These are phyloP conservation scores for Besnoitia besnoiti DNA, from an alignment of 169 alveolate genomes.

Conservation along the genomic window DNA sequence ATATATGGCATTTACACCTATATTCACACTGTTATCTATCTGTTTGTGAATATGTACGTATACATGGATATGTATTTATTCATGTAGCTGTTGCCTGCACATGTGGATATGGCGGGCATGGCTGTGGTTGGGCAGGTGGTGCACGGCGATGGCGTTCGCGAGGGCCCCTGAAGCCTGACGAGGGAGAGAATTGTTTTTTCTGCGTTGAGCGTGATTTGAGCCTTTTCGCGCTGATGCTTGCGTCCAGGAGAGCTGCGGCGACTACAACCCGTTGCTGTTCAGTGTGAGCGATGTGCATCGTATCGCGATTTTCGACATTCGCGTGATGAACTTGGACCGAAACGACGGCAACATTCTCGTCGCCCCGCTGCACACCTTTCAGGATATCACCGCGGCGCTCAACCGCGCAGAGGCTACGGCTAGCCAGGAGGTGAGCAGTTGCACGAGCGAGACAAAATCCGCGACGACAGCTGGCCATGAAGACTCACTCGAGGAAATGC, in stretches of 20 bases:
- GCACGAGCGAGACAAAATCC: no score
- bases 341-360: slow-evolving; percentile 97
- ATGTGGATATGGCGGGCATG: no score
- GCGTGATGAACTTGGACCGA: slow-evolving; percentile 97
- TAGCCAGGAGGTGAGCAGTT: slow-evolving; percentile 20
- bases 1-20: no score
- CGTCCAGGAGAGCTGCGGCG: slow-evolving; percentile 93
- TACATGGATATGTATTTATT: neutral
- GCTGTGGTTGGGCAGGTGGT: neutral
- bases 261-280: slow-evolving; percentile 92
- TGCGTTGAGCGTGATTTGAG: slow-evolving; percentile 71
- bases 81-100: no score
- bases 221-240: slow-evolving; percentile 78
- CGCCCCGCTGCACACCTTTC: slow-evolving; percentile 69
- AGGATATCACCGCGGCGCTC: slow-evolving; percentile 44
- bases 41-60: neutral
- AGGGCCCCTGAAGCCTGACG: no score
- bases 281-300: slow-evolving; percentile 95
- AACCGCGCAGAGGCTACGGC: neutral
- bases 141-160: no score
- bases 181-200: slow-evolving; percentile 72
- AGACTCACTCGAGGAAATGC: no score
- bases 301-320: slow-evolving; percentile 95
- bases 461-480: no score
- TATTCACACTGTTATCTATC: neutral